Evolutionary conservation across 345 rosid species (phyloP), one percentile per base, ranked within the genome.

Genomic region (Pistacia integerrima): DNA sequence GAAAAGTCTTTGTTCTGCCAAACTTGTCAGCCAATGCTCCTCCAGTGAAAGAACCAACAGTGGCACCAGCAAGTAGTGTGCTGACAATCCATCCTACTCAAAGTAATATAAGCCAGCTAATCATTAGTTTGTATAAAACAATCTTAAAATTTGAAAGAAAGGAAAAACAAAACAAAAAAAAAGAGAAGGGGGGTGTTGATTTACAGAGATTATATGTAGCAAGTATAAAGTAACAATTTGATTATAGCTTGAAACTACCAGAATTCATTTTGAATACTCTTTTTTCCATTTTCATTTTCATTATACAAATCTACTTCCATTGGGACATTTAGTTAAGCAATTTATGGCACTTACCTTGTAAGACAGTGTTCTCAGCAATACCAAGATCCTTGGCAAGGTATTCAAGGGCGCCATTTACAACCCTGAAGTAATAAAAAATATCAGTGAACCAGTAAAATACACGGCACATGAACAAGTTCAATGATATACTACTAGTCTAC

Each of bases 311-410:
- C 46, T 33, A 30, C 22, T 33, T 66, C 46, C 8, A 41, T 41
- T 5, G 3, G 11, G 28, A 69, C 8, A 38, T 13, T 41, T 20
- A 76, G 22, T 14, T 38, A 36, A 71, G 16, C 38, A 59, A 65
- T 49, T 61, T 38, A 75, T 36, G 46, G 74, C 17, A 76, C 92
- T 80, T 85, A 87, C 99, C 99, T 91, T 96, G 98, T 76, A 94
- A 61, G 35, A 86, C 98, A 49, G 97, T 74, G 78, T 96, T 96
- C 65, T 96, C 92, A 33, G 87, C 89, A 71, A 96, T 90, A 41
- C 94, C 98, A 79, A 96, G 99, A 87, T 96, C 98, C 90, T 88
- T 90, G 67, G 97, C 87, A 64, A 96, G 96, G 84, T 92, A 96
- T 68, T 96, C 98, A 56, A 96, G 95, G 64, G 99, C 93, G 35